Percentiles rank a stretch among this genome's conserved stretches.
Conservation (phyloP, 163 green algal species). For the Chloroidium sp. region DNA sequence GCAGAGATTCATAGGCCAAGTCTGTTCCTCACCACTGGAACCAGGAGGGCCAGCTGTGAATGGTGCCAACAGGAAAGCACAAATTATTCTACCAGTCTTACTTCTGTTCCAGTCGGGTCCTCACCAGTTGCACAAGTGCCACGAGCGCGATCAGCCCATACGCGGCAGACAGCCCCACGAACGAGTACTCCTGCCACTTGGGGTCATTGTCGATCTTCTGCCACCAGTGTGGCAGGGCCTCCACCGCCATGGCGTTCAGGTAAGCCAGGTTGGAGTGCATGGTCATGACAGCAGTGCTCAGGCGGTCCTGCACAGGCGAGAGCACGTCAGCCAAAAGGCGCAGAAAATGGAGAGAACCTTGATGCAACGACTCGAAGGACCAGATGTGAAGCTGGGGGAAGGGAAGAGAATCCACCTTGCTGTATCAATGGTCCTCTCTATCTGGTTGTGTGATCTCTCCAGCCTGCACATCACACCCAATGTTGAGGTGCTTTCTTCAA, state of each 20-base stretch:
- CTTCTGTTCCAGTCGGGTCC: not conserved
- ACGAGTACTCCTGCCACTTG: constrained; percentile 45
- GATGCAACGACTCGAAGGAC: too few species aligned
- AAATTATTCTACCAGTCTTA: too few species aligned
- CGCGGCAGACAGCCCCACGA: constrained; percentile 46
- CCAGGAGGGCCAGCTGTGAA: too few species aligned
- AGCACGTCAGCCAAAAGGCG: not conserved
- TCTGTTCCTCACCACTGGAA: too few species aligned
- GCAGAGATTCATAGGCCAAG: too few species aligned
- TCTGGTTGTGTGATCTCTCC: too few species aligned
- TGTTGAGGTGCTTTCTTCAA: too few species aligned
- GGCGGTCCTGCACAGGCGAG: not conserved
- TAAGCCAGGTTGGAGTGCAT: not conserved
- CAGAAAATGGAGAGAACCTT: not conserved
- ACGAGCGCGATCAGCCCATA: constrained; percentile 66
- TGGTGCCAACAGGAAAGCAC: too few species aligned
- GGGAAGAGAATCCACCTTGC: too few species aligned
- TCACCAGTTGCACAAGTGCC: constrained; percentile 75
- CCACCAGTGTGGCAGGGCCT: constrained; percentile 45
- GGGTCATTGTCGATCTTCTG: constrained; percentile 41
- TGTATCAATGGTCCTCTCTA: too few species aligned
- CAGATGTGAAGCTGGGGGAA: too few species aligned
- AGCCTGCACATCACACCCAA: too few species aligned
- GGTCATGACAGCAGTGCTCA: not conserved
- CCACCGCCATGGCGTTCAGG: not conserved